Evolutionary conservation across 768 basidiomycete species (phyloP), one percentile per base, ranked within the genome.

Genomic region (Rhodotorula graminis): DNA sequence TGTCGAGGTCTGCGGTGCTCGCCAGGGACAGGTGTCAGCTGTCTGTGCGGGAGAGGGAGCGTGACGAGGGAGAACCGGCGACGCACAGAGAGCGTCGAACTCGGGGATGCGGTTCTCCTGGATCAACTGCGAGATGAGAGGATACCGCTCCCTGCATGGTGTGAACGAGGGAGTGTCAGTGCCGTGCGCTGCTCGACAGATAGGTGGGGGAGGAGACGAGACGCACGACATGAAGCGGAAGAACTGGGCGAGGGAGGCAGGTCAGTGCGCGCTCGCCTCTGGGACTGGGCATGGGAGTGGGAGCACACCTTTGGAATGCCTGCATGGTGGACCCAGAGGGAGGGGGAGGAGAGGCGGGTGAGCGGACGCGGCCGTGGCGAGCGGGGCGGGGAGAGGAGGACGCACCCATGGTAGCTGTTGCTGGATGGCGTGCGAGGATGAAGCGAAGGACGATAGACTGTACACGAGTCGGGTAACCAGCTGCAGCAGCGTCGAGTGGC

Each of bases 21-120:
- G 21, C 15, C 42, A 46, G 42, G 49, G 44, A 42, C 1, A 12
- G 60, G 31, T 31, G 42, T n/a, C 15, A 47, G 27, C 11, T n/a
- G 27, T n/a, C 14, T 2, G 27, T n/a, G 63, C 27, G 37, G 9
- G 53, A n/a, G 8, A 31, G 23, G 16, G 16, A 52, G 40, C 44
- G 21, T 53, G 31, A 63, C 37, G n/a, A 27, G 62, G 65, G 47
- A 53, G 42, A 0, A 12, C 16, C 0, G 5, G 23, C 0, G 5
- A 21, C 68, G 21, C 19, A 80, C 85, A 76, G 60, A 76, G 67
- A 14, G 72, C 73, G 90, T 92, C 95, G 80, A 99, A 99, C 82
- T 97, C 96, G 25, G 93, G 95, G 72, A 99, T 98, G 84, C 93
- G 93, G 84, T 97, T 96, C 84, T 96, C 93, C 81, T 95, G 88